These are phyloP conservation scores for Letharia lupina DNA, from an alignment of 495 filamentous ascomycete genomes.

Conservation along the genomic window DNA sequence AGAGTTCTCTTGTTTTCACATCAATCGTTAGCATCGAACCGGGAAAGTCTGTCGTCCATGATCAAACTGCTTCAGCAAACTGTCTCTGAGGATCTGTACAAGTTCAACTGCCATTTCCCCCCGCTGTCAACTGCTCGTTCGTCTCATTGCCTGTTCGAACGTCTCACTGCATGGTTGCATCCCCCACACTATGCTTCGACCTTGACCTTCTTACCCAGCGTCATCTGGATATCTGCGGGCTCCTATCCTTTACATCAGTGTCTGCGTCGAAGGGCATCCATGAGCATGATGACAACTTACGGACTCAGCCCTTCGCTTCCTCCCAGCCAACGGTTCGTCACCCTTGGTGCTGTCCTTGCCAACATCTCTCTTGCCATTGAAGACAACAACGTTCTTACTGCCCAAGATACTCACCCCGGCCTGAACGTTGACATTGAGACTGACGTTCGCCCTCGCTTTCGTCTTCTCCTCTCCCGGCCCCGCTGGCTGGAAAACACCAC, in stretches of 20 bases:
- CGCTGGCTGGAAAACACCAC: background rate
- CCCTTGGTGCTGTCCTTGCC: background rate
- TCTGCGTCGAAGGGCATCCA: background rate
- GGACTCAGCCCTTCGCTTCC: conserved; percentile 30
- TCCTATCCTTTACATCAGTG: conserved; percentile 7
- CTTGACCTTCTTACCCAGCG: conserved; percentile 9
- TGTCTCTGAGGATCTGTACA: background rate
- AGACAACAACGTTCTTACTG: conserved; percentile 15
- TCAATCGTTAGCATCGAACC: background rate
- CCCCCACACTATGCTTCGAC: background rate
- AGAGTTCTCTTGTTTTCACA: background rate
- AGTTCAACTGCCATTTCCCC: background rate
- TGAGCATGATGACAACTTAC: conserved; percentile 22
- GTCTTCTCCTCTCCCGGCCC: background rate
- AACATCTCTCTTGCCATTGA: background rate
- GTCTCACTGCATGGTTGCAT: background rate
- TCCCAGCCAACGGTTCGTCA: conserved; percentile 5
- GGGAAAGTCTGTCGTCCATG: too few relatives aligned
- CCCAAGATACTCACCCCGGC: conserved; percentile 29
- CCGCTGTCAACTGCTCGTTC: background rate
- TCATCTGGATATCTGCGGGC: background rate
- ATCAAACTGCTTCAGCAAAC: too few relatives aligned
- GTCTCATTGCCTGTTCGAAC: background rate
- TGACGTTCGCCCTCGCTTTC: background rate
- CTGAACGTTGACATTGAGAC: conserved; percentile 26